Base-by-base conservation (phyloP, 2,329 filamentous ascomycete genomes). In the Fusarium acutatum region DNA sequence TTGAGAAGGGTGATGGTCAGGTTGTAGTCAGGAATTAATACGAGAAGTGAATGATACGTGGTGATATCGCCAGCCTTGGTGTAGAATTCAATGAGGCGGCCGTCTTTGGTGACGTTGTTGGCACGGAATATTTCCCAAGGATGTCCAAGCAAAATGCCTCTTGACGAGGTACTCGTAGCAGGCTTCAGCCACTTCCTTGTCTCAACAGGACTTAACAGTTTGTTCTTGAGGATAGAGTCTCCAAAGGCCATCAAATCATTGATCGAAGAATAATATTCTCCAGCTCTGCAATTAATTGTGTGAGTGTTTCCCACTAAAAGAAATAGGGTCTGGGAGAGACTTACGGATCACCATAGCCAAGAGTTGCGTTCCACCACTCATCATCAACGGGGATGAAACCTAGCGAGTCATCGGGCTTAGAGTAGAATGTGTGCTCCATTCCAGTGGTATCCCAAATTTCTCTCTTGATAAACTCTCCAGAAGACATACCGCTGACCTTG, bases 121-220 rank as follows among this genome's bases (percentile, higher is more conserved):
- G 59, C 43, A 2, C 68, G 68, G n/a, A 68, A 68, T 1, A 72
- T 72, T 3, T 72, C 68, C 69, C 69, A 72, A 0, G 52, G 56
- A 0, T 63, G 18, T 1, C 68, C 68, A 1, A 72, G 7, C 0
- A 72, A 6, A 3, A 72, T 68, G 0, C 69, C 68, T 18, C 17
- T 22, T 6, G 68, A 72, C 4, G 69, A 72, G 1, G 69, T 72
- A 0, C 43, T 28, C 1, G 43, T 50, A 2, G 40, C 34, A 32
- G 68, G 68, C 8, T 72, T 72, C 18, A 72, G 22, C 69, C 69
- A 72, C 6, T 72, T 68, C 3, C 68, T 49, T 12, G 68, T 68
- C 2, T 64, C 37, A 0, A 12, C 43, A 0, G 69, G 47, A 2
- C 63, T 60, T 0, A 72, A 35, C 1, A 72, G 47, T 6, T 72